phyloP scores from a whole-genome alignment of 768 basidiomycete genomes.

The Mrakia blollopis region DNA sequence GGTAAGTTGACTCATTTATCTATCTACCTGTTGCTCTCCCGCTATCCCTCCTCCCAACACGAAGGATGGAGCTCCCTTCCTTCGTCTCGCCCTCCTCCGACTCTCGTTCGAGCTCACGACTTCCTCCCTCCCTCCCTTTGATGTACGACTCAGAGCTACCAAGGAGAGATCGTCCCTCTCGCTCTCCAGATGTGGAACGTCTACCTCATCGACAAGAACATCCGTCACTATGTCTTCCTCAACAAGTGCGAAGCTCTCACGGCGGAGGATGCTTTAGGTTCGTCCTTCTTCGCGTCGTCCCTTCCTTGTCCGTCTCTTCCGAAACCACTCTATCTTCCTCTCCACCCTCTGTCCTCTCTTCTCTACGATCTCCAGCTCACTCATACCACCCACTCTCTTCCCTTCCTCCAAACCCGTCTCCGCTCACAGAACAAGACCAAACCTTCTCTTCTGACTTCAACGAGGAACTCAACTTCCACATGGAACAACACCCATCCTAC shows the following conservation, averaged over 20 bases:
- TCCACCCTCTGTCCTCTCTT: background rate
- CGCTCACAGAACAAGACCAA: slow-evolving; percentile 7
- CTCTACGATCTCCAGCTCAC: background rate
- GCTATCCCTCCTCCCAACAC: no score
- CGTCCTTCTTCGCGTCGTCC: background rate
- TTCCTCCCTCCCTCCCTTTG: background rate
- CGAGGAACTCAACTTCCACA: slow-evolving; percentile 12
- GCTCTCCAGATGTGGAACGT: slow-evolving; percentile 18
- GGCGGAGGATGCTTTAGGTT: slow-evolving; percentile 7
- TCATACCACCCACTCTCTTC: background rate
- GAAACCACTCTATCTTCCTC: background rate
- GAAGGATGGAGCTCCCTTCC: no score
- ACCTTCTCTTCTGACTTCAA: slow-evolving; percentile 16
- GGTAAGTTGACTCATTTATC: background rate
- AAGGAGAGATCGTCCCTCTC: slow-evolving; percentile 17
- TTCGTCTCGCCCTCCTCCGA: background rate
- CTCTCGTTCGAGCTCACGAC: background rate
- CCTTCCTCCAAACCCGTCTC: no score
- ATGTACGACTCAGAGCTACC: background rate
- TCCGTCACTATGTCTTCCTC: slow-evolving; percentile 15
- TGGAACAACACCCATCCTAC: slow-evolving; percentile 8
- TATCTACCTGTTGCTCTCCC: background rate
- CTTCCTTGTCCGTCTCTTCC: background rate
- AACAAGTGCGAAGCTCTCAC: slow-evolving; percentile 21
- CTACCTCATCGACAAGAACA: slow-evolving; percentile 16